Evolutionary conservation across 805 yeast genomes (phyloP), one percentile per base, ranked within the genome.

Genomic region (Yarrowia deformans): DNA sequence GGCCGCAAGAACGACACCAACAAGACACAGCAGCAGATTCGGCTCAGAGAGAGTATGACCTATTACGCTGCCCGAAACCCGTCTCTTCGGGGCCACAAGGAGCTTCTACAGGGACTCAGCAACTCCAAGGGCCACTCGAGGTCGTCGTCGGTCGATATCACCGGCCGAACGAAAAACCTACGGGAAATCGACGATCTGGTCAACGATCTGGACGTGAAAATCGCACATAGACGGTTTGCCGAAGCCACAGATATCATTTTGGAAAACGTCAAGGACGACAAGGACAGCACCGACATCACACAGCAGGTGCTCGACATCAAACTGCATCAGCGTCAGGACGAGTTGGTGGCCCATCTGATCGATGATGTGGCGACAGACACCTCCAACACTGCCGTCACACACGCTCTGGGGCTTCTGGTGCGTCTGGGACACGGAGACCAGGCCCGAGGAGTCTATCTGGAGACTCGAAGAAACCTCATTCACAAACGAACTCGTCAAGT

Each of bases 131-230:
- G 46, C 74, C 93, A 88, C 75, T 83, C 88, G 18, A 77, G 90
- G 69, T 82, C 87, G 68, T 75, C 87, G 50, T 83, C 88, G 19
- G 78, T 82, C 67, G 89, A 87, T 73, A 73, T 75, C 70, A 79
- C 76, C 75, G 80, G 74, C 67, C 68, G 80, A 16, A 79, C 70
- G 63, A 39, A 82, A 68, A 84, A 79, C 19, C 79, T 89, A 69
- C 84, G 85, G 69, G 78, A 79, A 39, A 79, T 87, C 14, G 93
- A 89, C 73, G 89, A 87, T 67, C 77, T 81, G 40, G 80, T 90
- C 18, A 92, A 90, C 74, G 91, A 89, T 69, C 82, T 89, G 50
- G 95, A 90, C 75, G 85, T 88, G 14, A 82, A 82, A 68, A 81
- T 90, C 34, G 88, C 91, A 12, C 88, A 89, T 73, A 84, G 85